phyloP scores from a whole-genome alignment of 495 filamentous ascomycete genomes.

The Mytilinidion resinicola region DNA sequence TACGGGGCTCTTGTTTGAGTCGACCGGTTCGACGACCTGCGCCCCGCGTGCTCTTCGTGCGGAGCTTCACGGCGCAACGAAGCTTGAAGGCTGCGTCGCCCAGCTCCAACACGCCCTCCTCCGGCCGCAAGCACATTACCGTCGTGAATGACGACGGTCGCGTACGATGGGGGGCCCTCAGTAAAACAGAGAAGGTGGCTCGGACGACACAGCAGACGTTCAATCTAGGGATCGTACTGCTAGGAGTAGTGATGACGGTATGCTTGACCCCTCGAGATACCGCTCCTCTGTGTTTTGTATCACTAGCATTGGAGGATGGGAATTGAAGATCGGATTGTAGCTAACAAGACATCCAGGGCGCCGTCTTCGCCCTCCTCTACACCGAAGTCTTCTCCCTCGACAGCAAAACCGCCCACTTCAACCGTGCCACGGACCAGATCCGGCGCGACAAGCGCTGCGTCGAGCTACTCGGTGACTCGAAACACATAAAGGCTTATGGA shows the following conservation, averaged over 20 bases:
- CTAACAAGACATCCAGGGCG: constrained; percentile 48
- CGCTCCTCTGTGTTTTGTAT: no score
- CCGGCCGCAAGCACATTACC: constrained; percentile 47
- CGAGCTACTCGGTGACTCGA: constrained; percentile 66
- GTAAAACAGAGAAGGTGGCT: constrained; percentile 66
- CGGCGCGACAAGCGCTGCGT: constrained; percentile 62
- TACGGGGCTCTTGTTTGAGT: neutral
- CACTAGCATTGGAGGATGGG: no score
- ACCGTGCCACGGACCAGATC: constrained; percentile 75
- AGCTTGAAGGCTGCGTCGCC: neutral
- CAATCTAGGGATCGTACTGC: constrained; percentile 71
- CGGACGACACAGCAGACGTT: constrained; percentile 85
- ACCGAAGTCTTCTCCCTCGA: constrained; percentile 80
- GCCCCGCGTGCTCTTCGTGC: neutral
- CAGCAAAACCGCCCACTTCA: constrained; percentile 82
- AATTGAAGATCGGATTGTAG: neutral
- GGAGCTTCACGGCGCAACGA: neutral
- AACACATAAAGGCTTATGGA: constrained; percentile 75
- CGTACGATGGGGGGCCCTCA: constrained; percentile 73
- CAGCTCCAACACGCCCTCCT: neutral
- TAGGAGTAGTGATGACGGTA: constrained; percentile 72
- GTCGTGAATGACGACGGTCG: constrained; percentile 75
- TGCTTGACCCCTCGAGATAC: constrained; percentile 13
- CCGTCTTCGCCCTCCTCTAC: constrained; percentile 72
- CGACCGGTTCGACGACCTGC: neutral